Percentiles rank a stretch among this genome's conserved stretches.
Conservation (phyloP, 1,284 basidiomycete species). For the Exobasidium cylindrosporum region DNA sequence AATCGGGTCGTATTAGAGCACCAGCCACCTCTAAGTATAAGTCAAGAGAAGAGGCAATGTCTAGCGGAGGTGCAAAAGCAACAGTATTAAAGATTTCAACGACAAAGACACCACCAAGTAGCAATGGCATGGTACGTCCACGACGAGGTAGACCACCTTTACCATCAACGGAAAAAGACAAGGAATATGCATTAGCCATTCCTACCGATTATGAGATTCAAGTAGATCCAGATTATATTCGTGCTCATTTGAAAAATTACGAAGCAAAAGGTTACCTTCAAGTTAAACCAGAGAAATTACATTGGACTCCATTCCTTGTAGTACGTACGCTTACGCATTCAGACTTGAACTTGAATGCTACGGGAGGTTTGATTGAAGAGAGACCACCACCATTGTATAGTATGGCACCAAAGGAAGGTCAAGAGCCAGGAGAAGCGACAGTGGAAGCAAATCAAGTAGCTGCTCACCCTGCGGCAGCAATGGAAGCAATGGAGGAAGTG, state of each 20-base stretch:
- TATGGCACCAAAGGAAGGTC: neutral
- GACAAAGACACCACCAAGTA: neutral
- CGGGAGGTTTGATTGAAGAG: neutral
- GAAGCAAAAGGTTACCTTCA: conserved; percentile 76
- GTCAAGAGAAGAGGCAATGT: conserved; percentile 16
- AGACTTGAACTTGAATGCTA: neutral
- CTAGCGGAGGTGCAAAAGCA: no score
- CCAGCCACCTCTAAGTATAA: conserved; percentile 37
- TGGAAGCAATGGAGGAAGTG: neutral
- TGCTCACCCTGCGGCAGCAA: neutral
- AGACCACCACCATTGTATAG: neutral
- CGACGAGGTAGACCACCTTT: conserved; percentile 60
- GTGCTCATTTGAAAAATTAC: conserved; percentile 68
- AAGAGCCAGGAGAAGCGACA: neutral
- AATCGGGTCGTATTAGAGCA: conserved; percentile 30
- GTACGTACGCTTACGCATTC: conserved; percentile 57
- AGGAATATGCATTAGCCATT: conserved; percentile 58
- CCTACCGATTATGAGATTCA: conserved; percentile 75
- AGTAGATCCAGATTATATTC: conserved; percentile 71
- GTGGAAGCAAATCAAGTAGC: neutral
- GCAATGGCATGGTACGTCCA: neutral
- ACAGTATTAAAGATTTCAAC: neutral
- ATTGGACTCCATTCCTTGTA: conserved; percentile 90
- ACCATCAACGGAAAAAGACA: conserved; percentile 56
- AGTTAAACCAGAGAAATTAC: conserved; percentile 79